phyloP scores from a whole-genome alignment of 805 yeast genomes.

The Isabelozyma pseudorhagii region DNA sequence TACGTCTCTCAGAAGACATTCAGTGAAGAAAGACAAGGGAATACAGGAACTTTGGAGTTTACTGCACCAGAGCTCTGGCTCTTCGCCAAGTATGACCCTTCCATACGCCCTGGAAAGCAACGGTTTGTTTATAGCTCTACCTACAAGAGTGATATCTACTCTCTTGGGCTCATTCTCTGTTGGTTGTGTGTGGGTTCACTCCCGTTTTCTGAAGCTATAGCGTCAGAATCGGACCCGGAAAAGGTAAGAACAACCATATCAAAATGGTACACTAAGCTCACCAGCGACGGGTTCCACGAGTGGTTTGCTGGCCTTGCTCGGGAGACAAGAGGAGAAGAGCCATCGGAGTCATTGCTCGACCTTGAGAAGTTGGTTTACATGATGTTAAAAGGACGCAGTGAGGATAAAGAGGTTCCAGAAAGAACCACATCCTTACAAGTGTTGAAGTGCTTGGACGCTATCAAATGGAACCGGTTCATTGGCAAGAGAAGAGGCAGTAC shows the following conservation, averaged over 20 bases:
- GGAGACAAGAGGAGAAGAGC: neutral
- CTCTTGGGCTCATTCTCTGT: constrained; percentile 79
- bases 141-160: constrained; percentile 73
- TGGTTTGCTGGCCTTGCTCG: constrained; percentile 21
- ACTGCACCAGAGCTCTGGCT: constrained; percentile 80
- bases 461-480: constrained; percentile 13
- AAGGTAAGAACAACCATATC: constrained; percentile 21
- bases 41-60: constrained; percentile 85
- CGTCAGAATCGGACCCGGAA: constrained; percentile 26
- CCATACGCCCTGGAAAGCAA: constrained; percentile 26
- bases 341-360: constrained; percentile 3
- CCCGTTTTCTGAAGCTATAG: constrained; percentile 45
- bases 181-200: constrained; percentile 67
- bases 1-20: constrained; percentile 7
- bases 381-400: constrained; percentile 28
- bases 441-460: constrained; percentile 14
- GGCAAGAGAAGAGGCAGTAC: neutral
- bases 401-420: neutral
- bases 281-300: constrained; percentile 12
- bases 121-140: constrained; percentile 54
- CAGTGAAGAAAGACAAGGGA: constrained; percentile 64
- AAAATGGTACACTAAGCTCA: constrained; percentile 25
- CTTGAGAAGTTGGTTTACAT: constrained; percentile 21
- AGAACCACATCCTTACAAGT: constrained; percentile 14
- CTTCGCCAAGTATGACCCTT: constrained; percentile 15